phyloP scores from a whole-genome alignment of 306 rosid genomes.

The Rosa multiflora region DNA sequence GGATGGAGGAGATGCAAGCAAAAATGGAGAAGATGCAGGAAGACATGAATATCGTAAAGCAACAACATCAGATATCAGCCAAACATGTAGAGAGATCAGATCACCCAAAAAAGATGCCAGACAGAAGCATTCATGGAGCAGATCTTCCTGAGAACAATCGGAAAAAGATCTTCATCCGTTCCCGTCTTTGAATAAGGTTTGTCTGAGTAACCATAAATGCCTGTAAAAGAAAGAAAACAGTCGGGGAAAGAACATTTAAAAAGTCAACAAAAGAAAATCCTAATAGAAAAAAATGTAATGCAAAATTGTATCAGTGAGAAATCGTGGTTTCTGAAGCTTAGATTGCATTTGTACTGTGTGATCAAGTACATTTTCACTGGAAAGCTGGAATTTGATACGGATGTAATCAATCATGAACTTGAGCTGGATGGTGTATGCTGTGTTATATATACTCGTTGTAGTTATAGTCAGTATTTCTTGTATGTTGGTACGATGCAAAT shows the following conservation, averaged over 20 bases:
- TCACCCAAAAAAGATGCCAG: conserved; percentile 36
- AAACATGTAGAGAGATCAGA: conserved; percentile 34
- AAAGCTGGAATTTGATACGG: background rate
- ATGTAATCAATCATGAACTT: background rate
- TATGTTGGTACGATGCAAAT: background rate
- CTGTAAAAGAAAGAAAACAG: background rate
- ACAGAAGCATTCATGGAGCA: conserved; percentile 37
- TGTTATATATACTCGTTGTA: background rate
- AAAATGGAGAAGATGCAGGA: conserved; percentile 46
- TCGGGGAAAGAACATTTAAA: background rate
- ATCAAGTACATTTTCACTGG: background rate
- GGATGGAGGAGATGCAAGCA: conserved; percentile 38
- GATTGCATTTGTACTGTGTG: background rate
- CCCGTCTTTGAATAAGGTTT: conserved; percentile 47
- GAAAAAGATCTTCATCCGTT: conserved; percentile 66
- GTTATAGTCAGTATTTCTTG: background rate
- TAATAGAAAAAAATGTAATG: background rate
- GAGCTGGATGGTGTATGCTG: background rate
- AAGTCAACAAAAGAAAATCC: background rate
- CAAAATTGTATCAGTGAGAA: background rate
- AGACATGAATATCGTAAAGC: conserved; percentile 33
- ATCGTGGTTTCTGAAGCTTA: background rate
- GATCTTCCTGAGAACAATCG: conserved; percentile 34
- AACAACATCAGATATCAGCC: conserved; percentile 38
- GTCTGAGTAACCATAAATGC: background rate